Base-by-base conservation (phyloP, 73 alveolate genomes). In the Tetrahymena borealis region DNA sequence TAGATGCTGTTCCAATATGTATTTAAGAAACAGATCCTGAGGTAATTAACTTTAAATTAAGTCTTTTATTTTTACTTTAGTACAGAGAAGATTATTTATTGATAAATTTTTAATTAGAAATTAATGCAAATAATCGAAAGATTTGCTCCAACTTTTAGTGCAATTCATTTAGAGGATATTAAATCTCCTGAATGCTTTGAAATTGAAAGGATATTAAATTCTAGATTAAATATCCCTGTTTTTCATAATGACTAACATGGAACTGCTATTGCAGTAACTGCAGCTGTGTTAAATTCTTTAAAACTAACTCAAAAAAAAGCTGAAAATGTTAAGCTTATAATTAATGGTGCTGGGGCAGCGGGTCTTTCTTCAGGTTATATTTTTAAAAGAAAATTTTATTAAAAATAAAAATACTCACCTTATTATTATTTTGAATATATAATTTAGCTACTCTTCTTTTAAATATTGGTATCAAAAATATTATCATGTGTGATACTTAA, bases 341-440 rank as follows among this genome's bases (percentile, higher is more conserved):
- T 96, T 90, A 97, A 96, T 91, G 99, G 99, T 12, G 99, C 98
- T 13, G 99, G 99, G 16, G 99, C 99, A 41, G 99, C 99, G 12
- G 99, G 99, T 38, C 96, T 97, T 94, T 98, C 99, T 31, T 94
- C 28, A 2, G 28, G 85, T 60, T 24, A 60, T 5, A 60, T 92
- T 13, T 32, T 40, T 0, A 41, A n/a, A n/a, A n/a, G n/a, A n/a
- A n/a, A n/a, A n/a, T n/a, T n/a, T n/a, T n/a, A n/a, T n/a, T n/a
- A n/a, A n/a, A n/a, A n/a, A n/a, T n/a, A n/a, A n/a, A n/a, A n/a
- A n/a, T n/a, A n/a, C 7, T 39, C 7, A 39, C 3, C 3, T 18
- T n/a, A n/a, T n/a, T n/a, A n/a, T 41, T 41, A 41, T 41, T 41
- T 41, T 41, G 20, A 3, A 41, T 41, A 7, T 3, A 4, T 41